phyloP scores from a whole-genome alignment of 768 basidiomycete genomes.

The Tricholoma hemisulphureum region DNA sequence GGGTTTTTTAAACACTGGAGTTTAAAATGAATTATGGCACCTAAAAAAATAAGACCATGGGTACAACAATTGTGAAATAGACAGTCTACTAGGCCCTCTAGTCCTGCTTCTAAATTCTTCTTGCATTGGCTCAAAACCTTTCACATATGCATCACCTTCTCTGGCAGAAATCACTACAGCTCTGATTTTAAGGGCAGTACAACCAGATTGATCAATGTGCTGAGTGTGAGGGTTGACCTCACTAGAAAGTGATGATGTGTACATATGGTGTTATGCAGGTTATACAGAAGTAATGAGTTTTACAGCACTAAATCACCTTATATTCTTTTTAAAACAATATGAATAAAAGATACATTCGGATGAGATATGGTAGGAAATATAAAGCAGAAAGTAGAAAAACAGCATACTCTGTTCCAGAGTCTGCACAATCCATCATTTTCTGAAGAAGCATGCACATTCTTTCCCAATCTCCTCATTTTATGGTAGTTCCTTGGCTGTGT shows the following conservation, averaged over 20 bases:
- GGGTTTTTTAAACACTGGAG: too few relatives aligned
- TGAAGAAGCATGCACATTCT: constrained; percentile 40
- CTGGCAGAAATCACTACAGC: constrained; percentile 60
- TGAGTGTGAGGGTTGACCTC: constrained; percentile 54
- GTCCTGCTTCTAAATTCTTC: constrained; percentile 72
- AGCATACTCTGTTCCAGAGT: constrained; percentile 75
- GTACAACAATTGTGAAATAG: constrained; percentile 91
- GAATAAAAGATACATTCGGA: background rate
- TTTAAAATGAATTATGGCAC: too few relatives aligned
- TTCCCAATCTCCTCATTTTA: constrained; percentile 44
- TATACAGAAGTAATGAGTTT: constrained; percentile 81
- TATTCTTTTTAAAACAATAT: constrained; percentile 40
- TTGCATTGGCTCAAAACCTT: constrained; percentile 70
- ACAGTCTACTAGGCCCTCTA: constrained; percentile 82
- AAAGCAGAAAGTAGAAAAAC: constrained; percentile 68
- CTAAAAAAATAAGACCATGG: too few relatives aligned
- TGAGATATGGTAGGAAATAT: constrained; percentile 32
- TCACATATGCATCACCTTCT: constrained; percentile 65
- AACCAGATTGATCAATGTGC: constrained; percentile 79
- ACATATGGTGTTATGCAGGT: constrained; percentile 64
- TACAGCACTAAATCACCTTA: constrained; percentile 83
- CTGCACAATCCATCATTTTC: constrained; percentile 27
- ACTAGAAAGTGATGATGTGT: constrained; percentile 64
- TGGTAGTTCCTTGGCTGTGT: constrained; percentile 20
- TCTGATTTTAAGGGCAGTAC: constrained; percentile 64